A percentile compares a stretch with the other conserved stretches of the same genome.
phyloP scores from a whole-genome alignment of 257 asterid genomes.

The Forsythia suspensa region DNA sequence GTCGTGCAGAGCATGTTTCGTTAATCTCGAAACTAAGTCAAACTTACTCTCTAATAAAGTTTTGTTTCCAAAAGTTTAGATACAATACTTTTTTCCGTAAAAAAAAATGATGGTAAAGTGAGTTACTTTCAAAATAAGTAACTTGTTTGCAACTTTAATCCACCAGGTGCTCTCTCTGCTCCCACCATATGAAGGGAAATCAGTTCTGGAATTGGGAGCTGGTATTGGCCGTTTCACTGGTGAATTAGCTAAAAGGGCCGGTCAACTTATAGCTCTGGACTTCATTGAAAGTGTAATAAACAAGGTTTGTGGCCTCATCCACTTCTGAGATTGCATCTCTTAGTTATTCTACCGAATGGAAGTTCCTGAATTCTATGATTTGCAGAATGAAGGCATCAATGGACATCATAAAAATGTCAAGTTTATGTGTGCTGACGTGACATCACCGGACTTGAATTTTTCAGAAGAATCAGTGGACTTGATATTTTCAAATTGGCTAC shows the following conservation, averaged over 20 bases:
- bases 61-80: neutral
- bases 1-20: neutral
- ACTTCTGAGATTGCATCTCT: conserved; percentile 13
- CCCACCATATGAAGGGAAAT: conserved; percentile 80
- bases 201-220: conserved; percentile 94
- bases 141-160: neutral
- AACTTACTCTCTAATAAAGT: no score
- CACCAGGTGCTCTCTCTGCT: conserved; percentile 78
- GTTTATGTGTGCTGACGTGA: conserved; percentile 89
- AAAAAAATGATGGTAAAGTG: neutral
- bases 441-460: conserved; percentile 74
- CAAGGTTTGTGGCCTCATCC: conserved; percentile 49
- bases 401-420: conserved; percentile 64
- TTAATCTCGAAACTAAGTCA: neutral
- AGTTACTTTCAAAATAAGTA: neutral
- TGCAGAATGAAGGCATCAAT: conserved; percentile 77
- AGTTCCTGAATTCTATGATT: conserved; percentile 8
- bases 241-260: conserved; percentile 76
- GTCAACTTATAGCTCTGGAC: conserved; percentile 73
- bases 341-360: neutral
- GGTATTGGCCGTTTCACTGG: conserved; percentile 99
- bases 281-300: conserved; percentile 79
- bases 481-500: conserved; percentile 90
- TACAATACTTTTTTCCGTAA: neutral
- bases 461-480: conserved; percentile 72